These are phyloP conservation scores for Pelargonium myrrhifolium DNA, from an alignment of 441 rosid species.

Conservation along the genomic window DNA sequence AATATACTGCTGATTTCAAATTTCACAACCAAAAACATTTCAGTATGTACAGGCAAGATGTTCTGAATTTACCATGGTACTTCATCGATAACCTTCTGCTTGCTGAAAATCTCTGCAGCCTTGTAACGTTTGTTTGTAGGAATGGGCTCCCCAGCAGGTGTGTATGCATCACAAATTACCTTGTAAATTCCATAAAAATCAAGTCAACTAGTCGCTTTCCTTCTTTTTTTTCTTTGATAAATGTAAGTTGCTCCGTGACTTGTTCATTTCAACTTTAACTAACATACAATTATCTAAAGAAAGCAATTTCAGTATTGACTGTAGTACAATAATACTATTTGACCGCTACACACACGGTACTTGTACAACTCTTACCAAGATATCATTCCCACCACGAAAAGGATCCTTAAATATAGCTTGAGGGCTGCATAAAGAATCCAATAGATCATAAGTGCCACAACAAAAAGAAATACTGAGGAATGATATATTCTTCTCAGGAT, in stretches of 20 bases:
- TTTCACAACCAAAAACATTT: not conserved
- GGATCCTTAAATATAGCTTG: slow-evolving; percentile 95
- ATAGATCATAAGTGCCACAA: slow-evolving; percentile 15
- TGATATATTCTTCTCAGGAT: slow-evolving; percentile 11
- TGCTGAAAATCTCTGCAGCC: slow-evolving; percentile 74
- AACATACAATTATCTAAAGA: not conserved
- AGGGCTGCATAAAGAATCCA: slow-evolving; percentile 47
- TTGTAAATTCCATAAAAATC: slow-evolving; percentile 19
- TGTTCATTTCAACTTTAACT: not conserved
- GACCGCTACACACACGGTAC: not conserved
- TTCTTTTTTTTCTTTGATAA: too few species aligned
- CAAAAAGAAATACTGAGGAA: slow-evolving; percentile 3
- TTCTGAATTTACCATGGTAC: slow-evolving; percentile 57
- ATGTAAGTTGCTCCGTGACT: too few species aligned
- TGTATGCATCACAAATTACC: slow-evolving; percentile 85
- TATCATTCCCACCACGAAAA: slow-evolving; percentile 92
- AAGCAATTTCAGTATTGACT: not conserved
- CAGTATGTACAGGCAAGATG: not conserved
- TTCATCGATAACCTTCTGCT: slow-evolving; percentile 56
- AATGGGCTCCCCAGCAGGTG: slow-evolving; percentile 93
- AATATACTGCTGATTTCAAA: not conserved
- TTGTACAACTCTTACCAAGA: slow-evolving; percentile 53
- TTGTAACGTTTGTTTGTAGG: slow-evolving; percentile 88
- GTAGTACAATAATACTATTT: not conserved
- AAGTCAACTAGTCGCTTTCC: slow-evolving; percentile 12